Evolutionary conservation across 768 basidiomycete species (phyloP), one percentile per base, ranked within the genome.

Genomic region (Lactifluus hygrophoroides): DNA sequence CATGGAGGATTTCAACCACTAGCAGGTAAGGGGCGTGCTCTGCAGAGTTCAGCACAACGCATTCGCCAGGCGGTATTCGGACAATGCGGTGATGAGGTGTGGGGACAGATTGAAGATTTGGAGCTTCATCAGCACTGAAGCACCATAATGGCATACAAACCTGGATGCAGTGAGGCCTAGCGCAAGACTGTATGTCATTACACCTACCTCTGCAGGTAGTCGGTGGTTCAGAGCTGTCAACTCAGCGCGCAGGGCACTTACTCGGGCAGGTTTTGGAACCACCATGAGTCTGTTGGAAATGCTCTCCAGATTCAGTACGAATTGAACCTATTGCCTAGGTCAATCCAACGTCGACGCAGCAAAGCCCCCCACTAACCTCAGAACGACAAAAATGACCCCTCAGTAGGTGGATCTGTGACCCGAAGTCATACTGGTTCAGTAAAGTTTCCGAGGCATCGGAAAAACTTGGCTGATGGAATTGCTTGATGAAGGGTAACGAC

Each of bases 31-130:
- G 96, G 0, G 93, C 94, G 35, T 90, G 82, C 71, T 99, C 94
- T 3, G 96, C 96, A 19, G 95, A 98, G 69, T 99, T 99, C 27
- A 99, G 80, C 10, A 98, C 96, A 45, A 98, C 96, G 56, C 91
- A 89, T 75, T 99, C 96, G 14, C 94, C 92, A 3, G 96, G 95
- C 11, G 95, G 94, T 67, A 99, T 95, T 63, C 96, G 85, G 51
- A 98, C 94, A 51, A 99, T 91, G 43, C 92, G 86, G 69, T 97
- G 94, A 69, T 98, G 95, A 5, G 88, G 83, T 66, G 82, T 76
- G 6, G 79, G 75, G 40, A 76, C 71, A 38, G 71, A 70, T 30
- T 66, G 67, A 14, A 72, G 69, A 21, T 71, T 64, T 57, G 69
- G 70, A 25, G 77, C 75, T 25, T 71, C 69, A 68, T 89, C 86